Percentiles rank a stretch among this genome's conserved stretches.
phyloP scores from a whole-genome alignment of 208 protist genomes.

The Leishmania arabica region DNA sequence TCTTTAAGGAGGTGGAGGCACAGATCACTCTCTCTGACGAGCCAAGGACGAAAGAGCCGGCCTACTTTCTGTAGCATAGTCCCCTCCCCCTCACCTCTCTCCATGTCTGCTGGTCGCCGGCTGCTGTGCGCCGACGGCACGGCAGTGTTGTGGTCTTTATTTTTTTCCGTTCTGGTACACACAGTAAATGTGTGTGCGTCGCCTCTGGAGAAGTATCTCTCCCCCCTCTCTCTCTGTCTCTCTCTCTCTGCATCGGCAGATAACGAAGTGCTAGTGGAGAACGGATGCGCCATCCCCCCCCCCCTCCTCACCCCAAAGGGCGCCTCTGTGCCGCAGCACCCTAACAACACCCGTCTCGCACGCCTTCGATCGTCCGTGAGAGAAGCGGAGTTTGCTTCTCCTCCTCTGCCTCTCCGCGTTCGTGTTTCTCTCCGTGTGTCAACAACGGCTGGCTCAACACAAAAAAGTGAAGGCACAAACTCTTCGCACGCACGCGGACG shows the following conservation, averaged over 20 bases:
- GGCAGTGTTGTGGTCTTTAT: neutral
- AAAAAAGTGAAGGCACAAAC: neutral
- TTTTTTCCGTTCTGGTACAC: neutral
- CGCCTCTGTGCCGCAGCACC: neutral
- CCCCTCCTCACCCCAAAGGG: neutral
- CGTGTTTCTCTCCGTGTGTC: neutral
- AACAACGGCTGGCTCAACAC: neutral
- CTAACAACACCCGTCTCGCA: neutral
- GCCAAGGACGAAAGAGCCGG: constrained; percentile 44
- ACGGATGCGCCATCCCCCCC: neutral
- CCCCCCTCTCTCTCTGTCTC: neutral
- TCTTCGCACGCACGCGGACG: neutral
- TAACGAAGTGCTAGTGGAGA: neutral
- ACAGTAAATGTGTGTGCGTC: neutral
- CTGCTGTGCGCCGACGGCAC: neutral
- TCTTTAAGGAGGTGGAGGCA: constrained; percentile 78
- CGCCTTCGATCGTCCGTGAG: neutral
- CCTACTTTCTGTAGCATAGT: constrained; percentile 70
- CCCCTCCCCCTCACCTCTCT: neutral
- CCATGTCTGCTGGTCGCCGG: neutral
- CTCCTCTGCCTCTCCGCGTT: neutral
- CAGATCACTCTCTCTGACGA: constrained; percentile 44
- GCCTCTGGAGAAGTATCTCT: too few relatives aligned
- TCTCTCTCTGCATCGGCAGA: neutral
- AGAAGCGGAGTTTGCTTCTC: neutral